Conservation (phyloP, 805 yeast species). For the Jamesozyma spencerorum region DNA sequence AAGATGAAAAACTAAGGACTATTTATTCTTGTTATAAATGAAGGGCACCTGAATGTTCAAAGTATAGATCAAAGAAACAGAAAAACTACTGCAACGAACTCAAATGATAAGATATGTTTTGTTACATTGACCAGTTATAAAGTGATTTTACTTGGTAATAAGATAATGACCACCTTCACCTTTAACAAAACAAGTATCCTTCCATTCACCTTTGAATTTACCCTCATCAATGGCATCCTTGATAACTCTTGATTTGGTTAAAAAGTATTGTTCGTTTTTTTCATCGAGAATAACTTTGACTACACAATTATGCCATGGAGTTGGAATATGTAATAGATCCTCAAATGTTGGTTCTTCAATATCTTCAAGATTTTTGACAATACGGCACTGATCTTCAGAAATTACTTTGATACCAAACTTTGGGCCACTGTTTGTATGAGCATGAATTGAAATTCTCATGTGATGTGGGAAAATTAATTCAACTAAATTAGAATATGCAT, state of each 20-base stretch:
- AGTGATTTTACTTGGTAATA: slow-evolving; percentile 2
- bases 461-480: slow-evolving; percentile 53
- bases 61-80: too few species aligned
- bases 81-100: too few species aligned
- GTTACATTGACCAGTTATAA: too few species aligned
- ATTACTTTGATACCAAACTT: slow-evolving; percentile 48
- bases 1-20: not conserved
- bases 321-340: slow-evolving; percentile 52
- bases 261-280: slow-evolving; percentile 24
- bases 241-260: slow-evolving; percentile 32
- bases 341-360: slow-evolving; percentile 37
- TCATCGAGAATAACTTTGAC: slow-evolving; percentile 18
- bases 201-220: slow-evolving; percentile 31
- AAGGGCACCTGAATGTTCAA: too few species aligned
- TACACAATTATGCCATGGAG: slow-evolving; percentile 58
- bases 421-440: slow-evolving; percentile 51
- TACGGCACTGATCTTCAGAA: slow-evolving; percentile 36
- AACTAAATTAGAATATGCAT: slow-evolving; percentile 55
- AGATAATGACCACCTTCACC: slow-evolving; percentile 32
- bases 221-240: slow-evolving; percentile 32
- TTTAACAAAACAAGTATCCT: slow-evolving; percentile 22
- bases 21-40: too few species aligned
- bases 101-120: too few species aligned
- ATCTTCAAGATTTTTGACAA: slow-evolving; percentile 36
- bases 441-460: slow-evolving; percentile 51